Conservation (phyloP, 768 basidiomycete genomes). For the Mycena alexandri region DNA sequence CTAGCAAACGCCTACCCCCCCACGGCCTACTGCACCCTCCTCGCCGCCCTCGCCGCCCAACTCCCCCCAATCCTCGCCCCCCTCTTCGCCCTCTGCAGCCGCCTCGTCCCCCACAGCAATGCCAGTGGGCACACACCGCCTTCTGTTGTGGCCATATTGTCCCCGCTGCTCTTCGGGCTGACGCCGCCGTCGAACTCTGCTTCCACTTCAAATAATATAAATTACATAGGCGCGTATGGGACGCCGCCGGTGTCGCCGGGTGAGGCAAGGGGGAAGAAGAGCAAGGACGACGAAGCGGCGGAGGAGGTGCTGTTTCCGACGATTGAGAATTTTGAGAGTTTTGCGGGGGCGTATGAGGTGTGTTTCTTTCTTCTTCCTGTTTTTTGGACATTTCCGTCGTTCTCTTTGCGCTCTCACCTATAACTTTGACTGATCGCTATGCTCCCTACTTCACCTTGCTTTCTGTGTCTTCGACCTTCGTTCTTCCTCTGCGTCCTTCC, state of each 20-base stretch:
- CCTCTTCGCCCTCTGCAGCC: constrained; percentile 83
- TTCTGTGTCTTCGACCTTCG: constrained; percentile 60
- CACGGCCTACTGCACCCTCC: constrained; percentile 75
- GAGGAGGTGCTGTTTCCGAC: constrained; percentile 32
- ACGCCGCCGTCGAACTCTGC: too few species aligned
- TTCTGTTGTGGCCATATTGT: constrained; percentile 89
- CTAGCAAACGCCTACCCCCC: constrained; percentile 76
- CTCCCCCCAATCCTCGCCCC: constrained; percentile 77
- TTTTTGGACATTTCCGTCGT: not conserved
- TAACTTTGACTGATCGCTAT: constrained; percentile 33
- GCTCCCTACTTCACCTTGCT: too few species aligned
- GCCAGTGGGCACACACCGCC: constrained; percentile 92
- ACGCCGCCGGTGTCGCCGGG: too few species aligned
- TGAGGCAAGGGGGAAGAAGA: too few species aligned
- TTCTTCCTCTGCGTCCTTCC: constrained; percentile 41
- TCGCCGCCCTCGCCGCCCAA: constrained; percentile 77
- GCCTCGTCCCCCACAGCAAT: constrained; percentile 88
- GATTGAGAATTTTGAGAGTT: constrained; percentile 39
- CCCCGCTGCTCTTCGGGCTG: constrained; percentile 90
- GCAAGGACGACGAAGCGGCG: not conserved
- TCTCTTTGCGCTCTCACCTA: too few species aligned
- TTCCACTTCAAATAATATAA: too few species aligned
- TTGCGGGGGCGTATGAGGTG: constrained; percentile 67
- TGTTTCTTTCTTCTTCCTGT: not conserved
- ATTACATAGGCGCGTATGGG: too few species aligned